These are phyloP conservation scores for Stereum hirsutum DNA, from an alignment of 1,284 basidiomycete genomes.

Conservation along the genomic window DNA sequence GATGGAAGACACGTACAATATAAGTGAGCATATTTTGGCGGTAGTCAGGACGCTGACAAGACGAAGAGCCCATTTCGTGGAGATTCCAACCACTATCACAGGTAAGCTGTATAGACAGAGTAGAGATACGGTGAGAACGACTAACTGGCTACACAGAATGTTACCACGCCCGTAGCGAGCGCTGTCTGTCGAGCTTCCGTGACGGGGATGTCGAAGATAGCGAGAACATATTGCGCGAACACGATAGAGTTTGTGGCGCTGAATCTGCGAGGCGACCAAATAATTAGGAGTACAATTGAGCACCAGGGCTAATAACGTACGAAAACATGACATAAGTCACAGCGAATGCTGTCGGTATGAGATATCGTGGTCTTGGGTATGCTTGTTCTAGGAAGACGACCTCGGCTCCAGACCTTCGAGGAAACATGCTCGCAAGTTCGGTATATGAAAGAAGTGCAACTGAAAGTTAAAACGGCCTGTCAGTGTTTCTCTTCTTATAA, in stretches of 20 bases:
- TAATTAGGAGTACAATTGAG: not conserved
- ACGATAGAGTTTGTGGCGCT: conserved; percentile 18
- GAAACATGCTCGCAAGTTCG: conserved; percentile 26
- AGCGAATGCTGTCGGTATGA: conserved; percentile 32
- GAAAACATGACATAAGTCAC: conserved; percentile 32
- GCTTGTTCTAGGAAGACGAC: conserved; percentile 40
- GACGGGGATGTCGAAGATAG: conserved; percentile 14
- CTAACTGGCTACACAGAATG: conserved; percentile 16
- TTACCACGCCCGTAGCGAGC: conserved; percentile 16
- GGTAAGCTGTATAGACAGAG: not conserved
- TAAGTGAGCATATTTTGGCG: conserved; percentile 19
- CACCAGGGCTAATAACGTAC: conserved; percentile 12
- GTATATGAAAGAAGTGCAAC: conserved; percentile 12
- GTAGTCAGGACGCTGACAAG: conserved; percentile 18
- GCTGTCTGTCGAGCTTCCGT: conserved; percentile 15
- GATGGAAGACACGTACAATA: conserved; percentile 13
- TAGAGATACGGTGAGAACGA: not conserved
- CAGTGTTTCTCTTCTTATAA: no score
- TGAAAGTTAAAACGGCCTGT: not conserved
- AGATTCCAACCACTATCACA: conserved; percentile 16
- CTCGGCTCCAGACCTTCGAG: conserved; percentile 37
- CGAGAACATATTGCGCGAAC: conserved; percentile 20
- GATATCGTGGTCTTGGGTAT: conserved; percentile 24
- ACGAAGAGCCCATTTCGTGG: conserved; percentile 22
- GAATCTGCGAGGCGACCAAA: conserved; percentile 9